phyloP scores from a whole-genome alignment of 2,329 filamentous ascomycete species.

The Neonectria punicea region DNA sequence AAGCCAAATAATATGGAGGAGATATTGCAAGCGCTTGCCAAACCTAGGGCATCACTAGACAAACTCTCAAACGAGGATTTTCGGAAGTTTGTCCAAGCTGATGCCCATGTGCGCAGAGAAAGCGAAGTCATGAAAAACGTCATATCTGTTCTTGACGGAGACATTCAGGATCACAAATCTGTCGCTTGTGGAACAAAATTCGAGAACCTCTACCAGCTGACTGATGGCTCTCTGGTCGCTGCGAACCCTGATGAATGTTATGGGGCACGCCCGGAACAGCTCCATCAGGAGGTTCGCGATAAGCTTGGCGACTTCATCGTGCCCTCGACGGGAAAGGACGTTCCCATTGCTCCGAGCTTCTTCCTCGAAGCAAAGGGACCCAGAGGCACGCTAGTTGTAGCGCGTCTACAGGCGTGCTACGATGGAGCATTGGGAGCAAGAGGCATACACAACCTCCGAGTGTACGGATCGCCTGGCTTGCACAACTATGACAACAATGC shows the following conservation, averaged over 20 bases:
- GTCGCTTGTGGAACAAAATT: slow-evolving; percentile 46
- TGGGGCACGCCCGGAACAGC: slow-evolving; percentile 45
- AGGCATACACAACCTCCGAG: slow-evolving; percentile 49
- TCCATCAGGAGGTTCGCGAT: slow-evolving; percentile 41
- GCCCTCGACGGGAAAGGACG: slow-evolving; percentile 45
- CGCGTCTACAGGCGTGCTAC: slow-evolving; percentile 48
- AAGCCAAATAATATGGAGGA: slow-evolving; percentile 35
- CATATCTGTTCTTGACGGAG: slow-evolving; percentile 47
- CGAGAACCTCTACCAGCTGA: slow-evolving; percentile 50
- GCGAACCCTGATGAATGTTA: slow-evolving; percentile 50
- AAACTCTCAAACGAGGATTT: slow-evolving; percentile 47
- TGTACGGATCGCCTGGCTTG: slow-evolving; percentile 33
- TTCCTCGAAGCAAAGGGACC: slow-evolving; percentile 53
- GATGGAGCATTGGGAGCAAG: slow-evolving; percentile 49
- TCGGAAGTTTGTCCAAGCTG: slow-evolving; percentile 42
- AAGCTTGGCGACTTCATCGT: slow-evolving; percentile 44
- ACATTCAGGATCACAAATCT: slow-evolving; percentile 35
- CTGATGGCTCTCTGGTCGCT: slow-evolving; percentile 45
- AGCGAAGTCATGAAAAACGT: slow-evolving; percentile 45
- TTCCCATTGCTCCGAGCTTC: slow-evolving; percentile 52
- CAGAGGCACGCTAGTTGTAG: slow-evolving; percentile 42
- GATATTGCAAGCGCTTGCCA: slow-evolving; percentile 23
- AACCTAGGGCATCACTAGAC: slow-evolving; percentile 46
- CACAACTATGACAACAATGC: background rate
- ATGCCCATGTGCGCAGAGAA: slow-evolving; percentile 48